Evolutionary conservation across 73 alveolate species (phyloP), one percentile per base, ranked within the genome.

Genomic region (Effrenium voratum): DNA sequence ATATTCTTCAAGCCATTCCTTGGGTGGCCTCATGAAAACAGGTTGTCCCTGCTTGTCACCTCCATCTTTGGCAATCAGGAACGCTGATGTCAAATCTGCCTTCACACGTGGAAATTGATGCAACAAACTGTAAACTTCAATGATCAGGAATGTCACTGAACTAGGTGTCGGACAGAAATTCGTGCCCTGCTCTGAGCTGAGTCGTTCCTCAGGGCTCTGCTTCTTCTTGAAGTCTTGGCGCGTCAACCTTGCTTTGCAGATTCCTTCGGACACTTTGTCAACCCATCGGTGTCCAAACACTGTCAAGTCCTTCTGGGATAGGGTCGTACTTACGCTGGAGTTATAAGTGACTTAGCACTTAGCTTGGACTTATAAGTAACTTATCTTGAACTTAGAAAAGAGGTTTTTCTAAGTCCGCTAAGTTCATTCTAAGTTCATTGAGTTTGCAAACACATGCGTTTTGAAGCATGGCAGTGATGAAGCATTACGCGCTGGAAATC

Each of bases 11-110:
- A 72, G 8, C 82, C 82, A 72, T 34, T 72, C 82, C 34, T 72
- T 22, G 40, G 93, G 93, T n/a, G 24, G 77, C 36, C 34, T n/a
- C 93, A 84, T 84, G 43, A 84, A 40, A 5, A 76, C 86, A 40
- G 86, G 86, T 40, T 84, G 93, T 15, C 93, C 93, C 38, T 57
- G 5, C 45, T 68, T 66, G 59, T 76, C 86, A 2, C 86, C 86
- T n/a, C 41, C 60, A 22, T 76, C 86, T 38, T 76, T 76, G 8
- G 86, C 86, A 5, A 76, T 76, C 60, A 76, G 38, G 86, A 76
- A 76, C 2, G 86, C 55, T 76, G 86, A 76, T 2, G 86, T 13
- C 5, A 76, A 59, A 43, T 76, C 86, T 41, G 86, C 86, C 40
- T 76, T 41, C 36, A 76, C 86, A 13, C 86, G 55, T 38, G 86